Percentiles rank a stretch among this genome's conserved stretches.
These are phyloP conservation scores for Xenoacremonium recifei DNA, from an alignment of 2,329 filamentous ascomycete species.

Conservation along the genomic window DNA sequence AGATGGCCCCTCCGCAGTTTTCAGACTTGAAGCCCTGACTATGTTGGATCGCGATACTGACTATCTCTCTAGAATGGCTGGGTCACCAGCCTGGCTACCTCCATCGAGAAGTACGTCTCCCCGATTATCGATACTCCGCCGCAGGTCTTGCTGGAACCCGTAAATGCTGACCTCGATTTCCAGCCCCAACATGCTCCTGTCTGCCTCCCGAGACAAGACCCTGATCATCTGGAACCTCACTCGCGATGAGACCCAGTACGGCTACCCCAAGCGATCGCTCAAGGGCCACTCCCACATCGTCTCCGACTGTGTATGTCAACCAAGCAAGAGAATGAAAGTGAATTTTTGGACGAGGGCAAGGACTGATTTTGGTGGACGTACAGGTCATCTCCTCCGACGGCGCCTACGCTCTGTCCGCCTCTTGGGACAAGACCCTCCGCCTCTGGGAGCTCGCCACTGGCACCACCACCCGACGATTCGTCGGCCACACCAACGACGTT, in stretches of 20 bases:
- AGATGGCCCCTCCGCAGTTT: too few relatives aligned
- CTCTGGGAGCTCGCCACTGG: constrained; percentile 98
- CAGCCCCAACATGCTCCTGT: constrained; percentile 99
- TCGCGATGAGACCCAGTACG: constrained; percentile 96
- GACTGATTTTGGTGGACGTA: constrained; percentile 28
- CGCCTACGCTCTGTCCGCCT: constrained; percentile 97
- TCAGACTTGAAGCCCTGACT: too few relatives aligned
- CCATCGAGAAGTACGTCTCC: constrained; percentile 86
- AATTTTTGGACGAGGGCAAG: constrained; percentile 10
- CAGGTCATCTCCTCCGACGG: constrained; percentile 99
- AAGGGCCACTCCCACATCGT: constrained; percentile 99
- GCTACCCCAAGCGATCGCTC: constrained; percentile 98
- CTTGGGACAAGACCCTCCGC: constrained; percentile 99
- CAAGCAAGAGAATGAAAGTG: constrained; percentile 1
- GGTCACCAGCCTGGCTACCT: constrained; percentile 98
- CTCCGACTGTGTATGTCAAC: constrained; percentile 91
- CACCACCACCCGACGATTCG: constrained; percentile 95
- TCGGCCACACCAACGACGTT: constrained; percentile 99
- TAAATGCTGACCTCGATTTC: constrained; percentile 6
- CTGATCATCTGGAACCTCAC: constrained; percentile 99
- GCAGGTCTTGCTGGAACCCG: constrained; percentile 1
- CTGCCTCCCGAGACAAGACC: constrained; percentile 94
- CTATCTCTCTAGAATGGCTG: constrained; percentile 71
- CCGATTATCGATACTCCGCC: not conserved
- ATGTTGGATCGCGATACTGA: constrained; percentile 21